phyloP scores from a whole-genome alignment of 2,329 filamentous ascomycete genomes.

The Aspergillus quadricinctus region DNA sequence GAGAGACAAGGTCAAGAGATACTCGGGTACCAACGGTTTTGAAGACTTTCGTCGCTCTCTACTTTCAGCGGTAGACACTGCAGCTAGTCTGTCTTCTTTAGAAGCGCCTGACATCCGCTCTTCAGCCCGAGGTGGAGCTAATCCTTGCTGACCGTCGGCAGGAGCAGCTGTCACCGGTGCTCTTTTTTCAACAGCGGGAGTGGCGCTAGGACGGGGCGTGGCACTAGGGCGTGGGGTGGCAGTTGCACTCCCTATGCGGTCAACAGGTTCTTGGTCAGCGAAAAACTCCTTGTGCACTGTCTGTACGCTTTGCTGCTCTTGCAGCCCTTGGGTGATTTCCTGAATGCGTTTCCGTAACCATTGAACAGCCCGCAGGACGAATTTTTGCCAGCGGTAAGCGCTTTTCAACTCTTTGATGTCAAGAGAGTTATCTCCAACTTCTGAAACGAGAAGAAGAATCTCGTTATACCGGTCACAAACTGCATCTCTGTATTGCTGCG shows the following conservation, averaged over 20 bases:
- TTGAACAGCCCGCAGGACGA: conserved; percentile 41
- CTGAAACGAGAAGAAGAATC: conserved; percentile 33
- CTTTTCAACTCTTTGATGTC: conserved; percentile 43
- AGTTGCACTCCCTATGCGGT: neutral
- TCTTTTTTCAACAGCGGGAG: neutral
- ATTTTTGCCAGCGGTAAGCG: conserved; percentile 48
- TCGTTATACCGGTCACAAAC: conserved; percentile 37
- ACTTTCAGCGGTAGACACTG: neutral
- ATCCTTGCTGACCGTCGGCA: neutral
- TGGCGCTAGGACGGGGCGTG: neutral
- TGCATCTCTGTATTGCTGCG: conserved; percentile 28
- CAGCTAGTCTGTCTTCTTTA: neutral
- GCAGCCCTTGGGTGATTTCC: conserved; percentile 45
- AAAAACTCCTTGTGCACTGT: conserved; percentile 25
- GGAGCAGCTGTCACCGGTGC: neutral
- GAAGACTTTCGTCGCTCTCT: conserved; percentile 12
- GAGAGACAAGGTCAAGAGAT: neutral
- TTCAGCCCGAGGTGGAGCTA: neutral
- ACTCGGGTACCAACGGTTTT: conserved; percentile 10
- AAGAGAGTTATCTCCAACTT: conserved; percentile 31
- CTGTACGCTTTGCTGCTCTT: conserved; percentile 40
- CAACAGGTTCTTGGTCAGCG: conserved; percentile 1
- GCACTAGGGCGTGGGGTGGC: neutral
- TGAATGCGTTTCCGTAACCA: conserved; percentile 45
- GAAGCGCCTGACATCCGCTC: neutral